Conservation (phyloP, 331 rosid genomes). For the Telfairia occidentalis region DNA sequence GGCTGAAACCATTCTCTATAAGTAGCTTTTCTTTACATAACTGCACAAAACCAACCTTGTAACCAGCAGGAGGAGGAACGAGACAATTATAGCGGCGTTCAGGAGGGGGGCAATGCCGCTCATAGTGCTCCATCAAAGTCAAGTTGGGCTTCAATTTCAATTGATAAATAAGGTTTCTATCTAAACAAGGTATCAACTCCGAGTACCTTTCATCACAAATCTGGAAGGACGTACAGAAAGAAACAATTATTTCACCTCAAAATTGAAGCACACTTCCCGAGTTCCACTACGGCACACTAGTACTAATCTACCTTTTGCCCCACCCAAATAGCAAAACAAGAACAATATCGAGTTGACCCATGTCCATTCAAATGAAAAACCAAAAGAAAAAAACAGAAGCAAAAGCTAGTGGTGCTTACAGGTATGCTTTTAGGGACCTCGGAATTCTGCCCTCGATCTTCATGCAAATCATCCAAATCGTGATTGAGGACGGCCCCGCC, state of each 20-base stretch:
- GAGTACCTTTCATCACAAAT: constrained; percentile 36
- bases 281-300: neutral
- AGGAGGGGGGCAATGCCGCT: constrained; percentile 48
- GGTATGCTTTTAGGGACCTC: constrained; percentile 33
- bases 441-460: constrained; percentile 20
- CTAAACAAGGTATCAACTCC: constrained; percentile 53
- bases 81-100: constrained; percentile 47
- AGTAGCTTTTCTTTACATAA: neutral
- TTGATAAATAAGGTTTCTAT: constrained; percentile 37
- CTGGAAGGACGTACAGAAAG: constrained; percentile 11
- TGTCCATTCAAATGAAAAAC: neutral
- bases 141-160: constrained; percentile 37
- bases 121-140: constrained; percentile 49
- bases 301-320: neutral
- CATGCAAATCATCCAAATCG: constrained; percentile 23
- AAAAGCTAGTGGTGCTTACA: constrained; percentile 18
- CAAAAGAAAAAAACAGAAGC: neutral
- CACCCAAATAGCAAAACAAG: neutral
- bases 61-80: constrained; percentile 43
- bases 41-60: constrained; percentile 30
- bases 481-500: constrained; percentile 10
- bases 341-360: neutral
- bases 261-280: neutral
- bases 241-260: neutral
- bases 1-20: constrained; percentile 1